phyloP scores from a whole-genome alignment of 2,329 filamentous ascomycete species.

The Exophiala spinifera region DNA sequence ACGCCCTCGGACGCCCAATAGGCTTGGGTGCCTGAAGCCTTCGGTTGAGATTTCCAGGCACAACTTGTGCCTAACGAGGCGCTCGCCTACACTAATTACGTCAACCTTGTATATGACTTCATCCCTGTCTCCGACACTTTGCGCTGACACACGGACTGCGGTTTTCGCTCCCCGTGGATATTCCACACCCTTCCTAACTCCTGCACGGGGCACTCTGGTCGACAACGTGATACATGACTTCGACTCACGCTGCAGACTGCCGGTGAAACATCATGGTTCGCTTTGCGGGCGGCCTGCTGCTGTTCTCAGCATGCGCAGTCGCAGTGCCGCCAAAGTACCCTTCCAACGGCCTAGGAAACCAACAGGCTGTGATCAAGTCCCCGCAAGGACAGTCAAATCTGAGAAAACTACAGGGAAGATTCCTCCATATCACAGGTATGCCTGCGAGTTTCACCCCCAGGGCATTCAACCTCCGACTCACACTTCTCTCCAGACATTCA shows the following conservation, averaged over 20 bases:
- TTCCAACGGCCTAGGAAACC: background rate
- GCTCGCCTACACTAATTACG: background rate
- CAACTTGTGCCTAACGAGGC: too few relatives aligned
- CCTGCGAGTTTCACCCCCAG: too few relatives aligned
- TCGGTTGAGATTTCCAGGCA: too few relatives aligned
- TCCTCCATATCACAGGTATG: conserved; percentile 83
- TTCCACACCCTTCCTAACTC: too few relatives aligned
- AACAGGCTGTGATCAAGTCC: conserved; percentile 9
- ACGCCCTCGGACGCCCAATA: too few relatives aligned
- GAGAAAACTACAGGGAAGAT: conserved; percentile 63
- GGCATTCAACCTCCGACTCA: conserved; percentile 1
- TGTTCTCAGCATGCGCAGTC: conserved; percentile 23
- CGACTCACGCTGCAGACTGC: background rate
- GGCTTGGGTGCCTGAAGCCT: too few relatives aligned
- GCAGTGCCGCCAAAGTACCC: conserved; percentile 18
- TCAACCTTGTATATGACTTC: background rate
- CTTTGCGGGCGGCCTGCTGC: conserved; percentile 23
- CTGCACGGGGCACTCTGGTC: too few relatives aligned
- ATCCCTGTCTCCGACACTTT: background rate
- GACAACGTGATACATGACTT: too few relatives aligned
- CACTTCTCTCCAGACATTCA: conserved; percentile 68
- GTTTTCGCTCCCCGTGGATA: too few relatives aligned
- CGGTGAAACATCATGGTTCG: conserved; percentile 18
- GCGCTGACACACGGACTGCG: background rate
- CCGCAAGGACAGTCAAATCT: conserved; percentile 8